phyloP scores from a whole-genome alignment of 306 rosid genomes.

The Trifolium subterraneum region DNA sequence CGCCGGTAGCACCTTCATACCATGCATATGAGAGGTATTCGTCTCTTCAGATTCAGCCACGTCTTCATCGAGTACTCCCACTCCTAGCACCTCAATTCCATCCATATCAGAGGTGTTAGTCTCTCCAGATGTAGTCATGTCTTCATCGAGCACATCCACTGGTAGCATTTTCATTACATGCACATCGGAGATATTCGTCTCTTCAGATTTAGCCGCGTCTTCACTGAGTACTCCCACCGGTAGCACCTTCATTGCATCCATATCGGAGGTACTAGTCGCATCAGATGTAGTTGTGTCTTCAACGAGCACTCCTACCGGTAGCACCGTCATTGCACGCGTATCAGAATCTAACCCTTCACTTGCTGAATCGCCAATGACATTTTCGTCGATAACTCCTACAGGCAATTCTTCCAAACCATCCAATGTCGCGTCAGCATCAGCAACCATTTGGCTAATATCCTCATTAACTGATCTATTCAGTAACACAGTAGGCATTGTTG shows the following conservation, averaged over 20 bases:
- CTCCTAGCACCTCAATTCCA: background rate
- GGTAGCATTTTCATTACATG: too few relatives aligned
- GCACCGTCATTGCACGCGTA: background rate
- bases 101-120: background rate
- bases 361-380: background rate
- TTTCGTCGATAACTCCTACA: slow-evolving; percentile 33
- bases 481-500: background rate
- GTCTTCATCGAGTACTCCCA: slow-evolving; percentile 33
- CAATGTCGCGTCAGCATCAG: too few relatives aligned
- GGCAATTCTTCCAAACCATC: slow-evolving; percentile 40
- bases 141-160: too few relatives aligned
- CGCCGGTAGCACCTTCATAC: background rate
- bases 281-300: slow-evolving; percentile 1
- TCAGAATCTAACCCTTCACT: background rate
- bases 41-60: background rate
- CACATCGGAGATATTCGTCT: too few relatives aligned
- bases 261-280: background rate
- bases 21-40: background rate
- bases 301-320: slow-evolving; percentile 33
- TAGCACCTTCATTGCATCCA: background rate
- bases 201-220: background rate
- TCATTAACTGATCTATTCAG: background rate
- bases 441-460: background rate
- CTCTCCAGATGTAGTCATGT: too few relatives aligned
- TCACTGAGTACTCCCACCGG: slow-evolving; percentile 1